These are phyloP conservation scores for Lophium mytilinum DNA, from an alignment of 495 filamentous ascomycete species.

Conservation along the genomic window DNA sequence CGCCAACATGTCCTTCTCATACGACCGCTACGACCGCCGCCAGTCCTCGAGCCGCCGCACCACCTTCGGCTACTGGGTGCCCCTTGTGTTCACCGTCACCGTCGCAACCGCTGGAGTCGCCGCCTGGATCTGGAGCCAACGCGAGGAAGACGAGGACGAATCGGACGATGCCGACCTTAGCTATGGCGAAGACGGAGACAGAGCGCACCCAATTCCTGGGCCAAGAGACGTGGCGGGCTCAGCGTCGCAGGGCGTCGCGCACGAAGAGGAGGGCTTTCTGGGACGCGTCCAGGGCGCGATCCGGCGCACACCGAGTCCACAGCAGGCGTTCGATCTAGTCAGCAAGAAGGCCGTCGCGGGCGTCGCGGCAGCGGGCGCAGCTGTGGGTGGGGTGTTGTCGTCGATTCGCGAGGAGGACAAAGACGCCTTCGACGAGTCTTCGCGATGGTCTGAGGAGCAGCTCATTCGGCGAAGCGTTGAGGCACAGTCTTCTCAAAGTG, in stretches of 20 bases:
- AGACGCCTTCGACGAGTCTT: slow-evolving; percentile 65
- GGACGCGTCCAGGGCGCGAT: slow-evolving; percentile 74
- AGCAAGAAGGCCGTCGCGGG: slow-evolving; percentile 68
- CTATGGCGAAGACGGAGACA: slow-evolving; percentile 24
- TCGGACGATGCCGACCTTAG: slow-evolving; percentile 25
- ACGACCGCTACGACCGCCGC: slow-evolving; percentile 56
- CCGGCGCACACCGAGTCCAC: slow-evolving; percentile 78
- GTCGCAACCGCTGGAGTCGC: slow-evolving; percentile 75
- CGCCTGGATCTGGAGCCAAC: slow-evolving; percentile 90
- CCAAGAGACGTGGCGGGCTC: slow-evolving; percentile 26
- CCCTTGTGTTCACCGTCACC: slow-evolving; percentile 73
- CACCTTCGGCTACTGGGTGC: slow-evolving; percentile 75
- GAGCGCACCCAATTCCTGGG: slow-evolving; percentile 1
- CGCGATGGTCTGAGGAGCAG: slow-evolving; percentile 76
- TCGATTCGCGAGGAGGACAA: slow-evolving; percentile 79
- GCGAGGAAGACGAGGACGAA: slow-evolving; percentile 62
- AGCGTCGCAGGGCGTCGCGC: slow-evolving; percentile 28
- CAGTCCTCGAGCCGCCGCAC: slow-evolving; percentile 56
- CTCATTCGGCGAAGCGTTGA: slow-evolving; percentile 35
- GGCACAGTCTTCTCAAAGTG: slow-evolving; percentile 18
- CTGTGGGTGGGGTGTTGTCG: slow-evolving; percentile 67
- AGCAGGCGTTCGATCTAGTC: slow-evolving; percentile 75
- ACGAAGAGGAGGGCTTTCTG: slow-evolving; percentile 52
- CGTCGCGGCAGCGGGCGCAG: slow-evolving; percentile 74
- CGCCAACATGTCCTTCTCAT: slow-evolving; percentile 67